Base-by-base conservation (phyloP, 2,329 filamentous ascomycete species). In the Curvularia eragrostidis region DNA sequence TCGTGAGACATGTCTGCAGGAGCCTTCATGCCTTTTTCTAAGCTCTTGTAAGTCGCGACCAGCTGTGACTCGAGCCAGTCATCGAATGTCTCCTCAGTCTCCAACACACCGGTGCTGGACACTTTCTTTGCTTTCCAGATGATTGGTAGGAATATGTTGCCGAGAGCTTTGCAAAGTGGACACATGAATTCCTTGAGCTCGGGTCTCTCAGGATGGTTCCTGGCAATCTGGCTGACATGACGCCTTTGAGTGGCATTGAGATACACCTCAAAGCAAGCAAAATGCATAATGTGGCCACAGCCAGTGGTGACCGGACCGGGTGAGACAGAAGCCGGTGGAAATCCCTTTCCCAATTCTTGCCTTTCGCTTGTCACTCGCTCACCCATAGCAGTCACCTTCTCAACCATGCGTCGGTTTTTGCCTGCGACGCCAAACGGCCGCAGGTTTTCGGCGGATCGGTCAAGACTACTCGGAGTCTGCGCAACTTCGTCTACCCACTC, bases 231-330 rank as follows among this genome's bases (percentile, higher is more conserved):
- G 69, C 95, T 91, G 19, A 86, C 86, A 73, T 99, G 96, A 38
- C 95, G 87, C 59, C 93, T 85, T 52, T 89, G 84, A 0, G 92
- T 96, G 3, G 94, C 92, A 44, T 91, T 87, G 64, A 91, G 90
- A 72, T 98, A 99, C 39, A 90, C 86, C 70, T 97, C 93, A 73
- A 99, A 99, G 78, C 95, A 99, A 66, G 86, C 88, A 75, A 91
- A 98, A 76, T 99, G 95, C 95, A 99, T 99, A 71, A 99, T 96
- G 75, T 99, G 95, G 2, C 95, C 95, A 76, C 95, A 99, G 9
- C 94, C 92, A 34, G 91, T 91, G 10, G 93, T 91, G 1, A 98
- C 89, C 0, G 94, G 91, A 0, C 93, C 95, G 18, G 85, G 82
- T 26, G 84, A 83, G 32, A 87, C 87, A 39, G 87, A 83, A 9